These are phyloP conservation scores for Cymodocea nodosa DNA, from an alignment of 116 monocot genomes.

Conservation along the genomic window DNA sequence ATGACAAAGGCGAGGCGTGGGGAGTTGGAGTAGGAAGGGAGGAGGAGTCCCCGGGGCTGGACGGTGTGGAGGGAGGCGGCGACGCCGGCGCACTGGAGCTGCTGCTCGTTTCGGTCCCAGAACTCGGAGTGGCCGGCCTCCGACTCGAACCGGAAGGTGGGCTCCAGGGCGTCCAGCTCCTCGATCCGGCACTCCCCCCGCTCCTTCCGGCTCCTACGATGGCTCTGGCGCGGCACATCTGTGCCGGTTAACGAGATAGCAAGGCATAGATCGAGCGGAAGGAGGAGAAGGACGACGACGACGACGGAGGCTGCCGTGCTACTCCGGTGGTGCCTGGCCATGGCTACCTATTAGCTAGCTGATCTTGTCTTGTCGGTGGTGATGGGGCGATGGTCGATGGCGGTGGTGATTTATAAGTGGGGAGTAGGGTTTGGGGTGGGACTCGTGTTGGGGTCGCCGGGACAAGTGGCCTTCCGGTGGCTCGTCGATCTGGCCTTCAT, in stretches of 20 bases:
- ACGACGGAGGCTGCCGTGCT: too few species aligned
- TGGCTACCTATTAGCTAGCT: too few species aligned
- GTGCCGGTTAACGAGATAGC: too few species aligned
- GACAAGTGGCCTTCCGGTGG: too few species aligned
- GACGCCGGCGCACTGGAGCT: constrained; percentile 42
- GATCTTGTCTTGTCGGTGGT: too few species aligned
- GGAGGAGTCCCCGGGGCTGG: constrained; percentile 3
- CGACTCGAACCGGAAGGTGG: constrained; percentile 8
- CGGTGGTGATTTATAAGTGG: not conserved
- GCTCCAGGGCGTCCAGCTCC: constrained; percentile 3
- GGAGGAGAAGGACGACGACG: too few species aligned
- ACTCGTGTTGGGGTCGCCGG: too few species aligned
- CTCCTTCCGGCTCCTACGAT: not conserved
- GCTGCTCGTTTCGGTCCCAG: constrained; percentile 31
- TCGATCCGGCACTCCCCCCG: constrained; percentile 1
- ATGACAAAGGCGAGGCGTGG: constrained; percentile 23
- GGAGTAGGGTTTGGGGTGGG: too few species aligned
- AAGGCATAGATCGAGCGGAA: not conserved
- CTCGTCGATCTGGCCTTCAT: too few species aligned
- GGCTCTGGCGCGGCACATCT: too few species aligned
- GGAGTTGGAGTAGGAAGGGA: constrained; percentile 10
- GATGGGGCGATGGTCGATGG: not conserved
- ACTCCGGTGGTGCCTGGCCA: not conserved
- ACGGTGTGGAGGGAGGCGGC: constrained; percentile 16
- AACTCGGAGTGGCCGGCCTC: constrained; percentile 38